Conservation (phyloP, 805 yeast species). For the Myxozyma neotropica region DNA sequence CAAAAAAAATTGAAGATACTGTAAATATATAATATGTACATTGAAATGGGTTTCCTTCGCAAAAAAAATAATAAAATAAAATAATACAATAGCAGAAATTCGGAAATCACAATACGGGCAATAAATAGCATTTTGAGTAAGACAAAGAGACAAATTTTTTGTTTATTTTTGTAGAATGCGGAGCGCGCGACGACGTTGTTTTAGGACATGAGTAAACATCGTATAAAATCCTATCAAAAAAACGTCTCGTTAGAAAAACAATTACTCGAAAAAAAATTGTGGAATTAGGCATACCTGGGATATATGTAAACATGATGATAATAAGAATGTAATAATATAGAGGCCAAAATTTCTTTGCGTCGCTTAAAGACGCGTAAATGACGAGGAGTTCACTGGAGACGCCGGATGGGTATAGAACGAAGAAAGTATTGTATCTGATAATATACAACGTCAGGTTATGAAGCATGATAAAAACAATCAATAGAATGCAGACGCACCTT, state of each 20-base stretch:
- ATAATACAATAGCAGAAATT: neutral
- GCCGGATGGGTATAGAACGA: conserved; percentile 85
- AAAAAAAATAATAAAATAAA: too few relatives aligned
- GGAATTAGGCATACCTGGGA: conserved; percentile 59
- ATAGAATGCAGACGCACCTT: conserved; percentile 45
- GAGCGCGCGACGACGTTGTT: conserved; percentile 75
- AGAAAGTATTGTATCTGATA: conserved; percentile 71
- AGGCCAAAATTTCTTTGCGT: conserved; percentile 54
- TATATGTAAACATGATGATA: conserved; percentile 63
- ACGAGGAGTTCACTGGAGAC: conserved; percentile 81
- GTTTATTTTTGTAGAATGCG: too few relatives aligned
- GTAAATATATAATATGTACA: neutral
- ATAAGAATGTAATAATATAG: conserved; percentile 60
- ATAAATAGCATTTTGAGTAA: too few relatives aligned
- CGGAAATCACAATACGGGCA: too few relatives aligned
- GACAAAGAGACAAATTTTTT: too few relatives aligned
- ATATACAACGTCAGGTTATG: neutral
- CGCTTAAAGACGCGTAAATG: conserved; percentile 68
- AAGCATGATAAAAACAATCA: too few relatives aligned
- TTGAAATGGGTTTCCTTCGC: neutral
- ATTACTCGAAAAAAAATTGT: too few relatives aligned
- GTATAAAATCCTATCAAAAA: conserved; percentile 62
- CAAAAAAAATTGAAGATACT: too few relatives aligned
- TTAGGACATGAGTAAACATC: conserved; percentile 83
- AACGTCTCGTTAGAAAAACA: neutral